Conservation (phyloP, 2,329 filamentous ascomycete species). For the Aspergillus aculeatinus region DNA sequence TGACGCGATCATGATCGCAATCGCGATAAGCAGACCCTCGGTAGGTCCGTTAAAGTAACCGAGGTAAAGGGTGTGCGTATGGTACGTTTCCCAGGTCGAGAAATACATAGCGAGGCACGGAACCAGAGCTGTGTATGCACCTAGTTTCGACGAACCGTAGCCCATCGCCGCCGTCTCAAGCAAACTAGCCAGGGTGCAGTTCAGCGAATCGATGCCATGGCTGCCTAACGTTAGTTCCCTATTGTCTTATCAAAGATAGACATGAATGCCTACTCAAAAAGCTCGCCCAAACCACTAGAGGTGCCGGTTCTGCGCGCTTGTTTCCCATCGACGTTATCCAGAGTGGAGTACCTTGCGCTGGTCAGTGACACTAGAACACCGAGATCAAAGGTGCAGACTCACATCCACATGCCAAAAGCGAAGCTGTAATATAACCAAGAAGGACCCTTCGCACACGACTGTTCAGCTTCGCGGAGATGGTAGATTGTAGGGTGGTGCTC, state of each 20-base stretch:
- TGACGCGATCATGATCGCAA: conserved; percentile 78
- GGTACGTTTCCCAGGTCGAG: conserved; percentile 99
- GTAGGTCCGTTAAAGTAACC: conserved; percentile 97
- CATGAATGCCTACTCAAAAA: conserved; percentile 70
- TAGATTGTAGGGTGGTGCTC: conserved; percentile 30
- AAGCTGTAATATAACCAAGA: conserved; percentile 96
- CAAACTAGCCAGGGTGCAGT: conserved; percentile 90
- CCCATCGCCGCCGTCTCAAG: conserved; percentile 93
- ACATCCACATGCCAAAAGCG: conserved; percentile 94
- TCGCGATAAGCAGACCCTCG: conserved; percentile 88
- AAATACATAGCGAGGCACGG: conserved; percentile 98
- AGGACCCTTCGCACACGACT: conserved; percentile 60
- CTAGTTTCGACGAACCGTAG: conserved; percentile 76
- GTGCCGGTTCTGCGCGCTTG: conserved; percentile 93
- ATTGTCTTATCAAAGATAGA: conserved; percentile 2
- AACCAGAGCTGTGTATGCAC: conserved; percentile 86
- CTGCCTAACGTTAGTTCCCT: conserved; percentile 38
- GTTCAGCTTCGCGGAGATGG: conserved; percentile 13
- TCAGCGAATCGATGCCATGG: conserved; percentile 96
- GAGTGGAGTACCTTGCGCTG: conserved; percentile 72
- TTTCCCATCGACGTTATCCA: conserved; percentile 99
- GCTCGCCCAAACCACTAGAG: conserved; percentile 88
- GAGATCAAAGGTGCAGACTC: conserved; percentile 18
- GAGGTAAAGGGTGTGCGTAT: conserved; percentile 94
- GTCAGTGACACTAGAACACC: not conserved